These are phyloP conservation scores for Oryza punctata DNA, from an alignment of 176 grass and related monocot genomes.

Conservation along the genomic window DNA sequence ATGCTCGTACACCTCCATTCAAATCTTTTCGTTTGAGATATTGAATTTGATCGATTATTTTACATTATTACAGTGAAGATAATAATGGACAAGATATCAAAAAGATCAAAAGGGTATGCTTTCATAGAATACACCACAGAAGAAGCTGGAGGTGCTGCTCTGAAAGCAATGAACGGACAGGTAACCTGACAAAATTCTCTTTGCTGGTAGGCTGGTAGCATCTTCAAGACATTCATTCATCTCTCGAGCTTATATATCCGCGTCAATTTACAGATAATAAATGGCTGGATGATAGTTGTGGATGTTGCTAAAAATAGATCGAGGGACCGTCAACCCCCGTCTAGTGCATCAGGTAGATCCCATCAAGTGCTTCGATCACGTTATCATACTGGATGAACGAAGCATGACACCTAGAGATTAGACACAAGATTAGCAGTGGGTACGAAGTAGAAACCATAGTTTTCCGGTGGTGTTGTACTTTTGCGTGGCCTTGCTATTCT, in stretches of 20 bases:
- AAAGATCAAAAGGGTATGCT: constrained; percentile 93
- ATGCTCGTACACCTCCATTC: constrained; percentile 16
- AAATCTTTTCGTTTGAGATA: constrained; percentile 27
- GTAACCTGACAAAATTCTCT: constrained; percentile 29
- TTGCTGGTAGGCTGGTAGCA: neutral
- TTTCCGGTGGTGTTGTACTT: constrained; percentile 46
- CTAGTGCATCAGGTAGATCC: constrained; percentile 10
- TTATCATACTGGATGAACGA: constrained; percentile 31
- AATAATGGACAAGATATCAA: constrained; percentile 98
- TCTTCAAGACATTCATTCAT: neutral
- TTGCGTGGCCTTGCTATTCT: constrained; percentile 17
- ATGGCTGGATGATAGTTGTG: constrained; percentile 96
- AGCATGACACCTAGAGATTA: constrained; percentile 26
- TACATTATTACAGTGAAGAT: constrained; percentile 67
- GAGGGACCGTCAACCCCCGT: constrained; percentile 21
- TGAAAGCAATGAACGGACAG: constrained; percentile 96
- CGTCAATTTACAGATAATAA: constrained; percentile 74
- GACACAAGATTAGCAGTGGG: constrained; percentile 30
- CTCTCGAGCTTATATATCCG: constrained; percentile 22
- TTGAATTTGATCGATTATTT: constrained; percentile 14
- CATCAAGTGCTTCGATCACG: constrained; percentile 36
- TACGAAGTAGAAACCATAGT: constrained; percentile 25
- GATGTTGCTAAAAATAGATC: constrained; percentile 75
- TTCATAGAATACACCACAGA: constrained; percentile 93
- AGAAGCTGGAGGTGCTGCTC: constrained; percentile 84